Evolutionary conservation across 164 flowering plant species (phyloP).

Genomic region (Litsea cubeba): DNA sequence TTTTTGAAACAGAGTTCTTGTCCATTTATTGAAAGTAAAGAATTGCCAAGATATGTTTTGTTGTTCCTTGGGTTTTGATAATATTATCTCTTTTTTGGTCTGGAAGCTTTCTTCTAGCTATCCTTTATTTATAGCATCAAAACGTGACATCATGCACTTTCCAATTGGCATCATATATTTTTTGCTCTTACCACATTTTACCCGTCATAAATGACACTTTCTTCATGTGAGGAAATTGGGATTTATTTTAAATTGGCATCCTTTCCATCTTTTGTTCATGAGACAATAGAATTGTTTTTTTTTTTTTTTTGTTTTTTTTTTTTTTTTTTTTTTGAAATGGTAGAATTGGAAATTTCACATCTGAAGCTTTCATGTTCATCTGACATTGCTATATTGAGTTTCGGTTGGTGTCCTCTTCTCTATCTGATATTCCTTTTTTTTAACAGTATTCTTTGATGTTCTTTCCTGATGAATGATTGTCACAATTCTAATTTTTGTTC

Average conservation of each 20-base stretch:
- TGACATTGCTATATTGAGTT: background rate
- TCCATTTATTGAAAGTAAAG: background rate
- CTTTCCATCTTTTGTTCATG: background rate
- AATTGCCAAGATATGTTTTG: background rate
- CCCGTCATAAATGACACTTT: background rate
- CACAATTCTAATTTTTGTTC: background rate
- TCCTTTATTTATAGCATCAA: background rate
- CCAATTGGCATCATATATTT: background rate
- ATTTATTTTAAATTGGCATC: background rate
- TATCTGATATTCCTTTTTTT: background rate
- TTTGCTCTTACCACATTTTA: background rate
- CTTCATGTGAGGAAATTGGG: background rate
- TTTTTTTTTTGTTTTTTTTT: background rate
- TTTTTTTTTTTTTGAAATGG: background rate
- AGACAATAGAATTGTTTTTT: background rate
- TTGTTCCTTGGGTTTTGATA: background rate
- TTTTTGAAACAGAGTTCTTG: too few species aligned
- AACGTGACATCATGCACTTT: background rate
- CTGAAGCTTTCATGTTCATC: background rate
- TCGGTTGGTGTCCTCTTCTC: background rate
- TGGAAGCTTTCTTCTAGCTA: background rate
- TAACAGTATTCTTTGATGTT: background rate
- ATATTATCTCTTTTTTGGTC: background rate
- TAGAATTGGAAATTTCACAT: background rate
- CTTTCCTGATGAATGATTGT: background rate